These are phyloP conservation scores for Penicillium sp. DNA, from an alignment of 2,329 filamentous ascomycete species.

Conservation along the genomic window DNA sequence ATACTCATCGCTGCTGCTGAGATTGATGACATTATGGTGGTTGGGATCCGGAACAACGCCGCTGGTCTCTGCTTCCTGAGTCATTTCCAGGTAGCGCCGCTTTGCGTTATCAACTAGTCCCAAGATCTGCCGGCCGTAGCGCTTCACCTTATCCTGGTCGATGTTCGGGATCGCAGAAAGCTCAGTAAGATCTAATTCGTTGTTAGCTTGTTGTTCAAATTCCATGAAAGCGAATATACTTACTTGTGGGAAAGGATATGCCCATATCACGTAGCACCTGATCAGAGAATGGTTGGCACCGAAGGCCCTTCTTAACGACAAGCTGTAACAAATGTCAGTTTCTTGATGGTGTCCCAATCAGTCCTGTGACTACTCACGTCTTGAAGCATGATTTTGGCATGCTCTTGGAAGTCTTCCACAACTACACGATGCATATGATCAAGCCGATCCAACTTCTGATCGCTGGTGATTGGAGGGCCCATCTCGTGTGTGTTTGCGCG, in stretches of 20 bases:
- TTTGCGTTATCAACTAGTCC: constrained; percentile 43
- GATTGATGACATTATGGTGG: constrained; percentile 48
- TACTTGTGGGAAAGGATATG: constrained; percentile 47
- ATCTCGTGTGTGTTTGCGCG: constrained; percentile 31
- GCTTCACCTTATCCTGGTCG: constrained; percentile 46
- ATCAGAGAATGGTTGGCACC: constrained; percentile 50
- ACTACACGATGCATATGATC: constrained; percentile 46
- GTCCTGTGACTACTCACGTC: constrained; percentile 33
- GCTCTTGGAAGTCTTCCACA: constrained; percentile 49
- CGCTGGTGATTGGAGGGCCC: constrained; percentile 50
- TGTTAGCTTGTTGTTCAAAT: constrained; percentile 11
- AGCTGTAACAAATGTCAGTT: constrained; percentile 32
- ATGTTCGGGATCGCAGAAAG: constrained; percentile 45
- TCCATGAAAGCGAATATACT: constrained; percentile 4
- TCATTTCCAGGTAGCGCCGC: constrained; percentile 45
- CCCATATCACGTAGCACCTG: constrained; percentile 50
- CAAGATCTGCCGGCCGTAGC: constrained; percentile 46
- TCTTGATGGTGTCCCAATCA: not conserved
- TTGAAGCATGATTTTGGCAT: constrained; percentile 46
- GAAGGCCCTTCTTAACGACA: constrained; percentile 45
- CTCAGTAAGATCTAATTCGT: constrained; percentile 36
- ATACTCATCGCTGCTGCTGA: constrained; percentile 45
- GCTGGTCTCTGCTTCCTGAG: constrained; percentile 50
- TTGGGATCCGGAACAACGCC: constrained; percentile 48
- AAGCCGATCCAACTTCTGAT: constrained; percentile 44